Base-by-base conservation (phyloP, 371 early-diverging fungal genomes). In the Synchytrium microbalum region DNA sequence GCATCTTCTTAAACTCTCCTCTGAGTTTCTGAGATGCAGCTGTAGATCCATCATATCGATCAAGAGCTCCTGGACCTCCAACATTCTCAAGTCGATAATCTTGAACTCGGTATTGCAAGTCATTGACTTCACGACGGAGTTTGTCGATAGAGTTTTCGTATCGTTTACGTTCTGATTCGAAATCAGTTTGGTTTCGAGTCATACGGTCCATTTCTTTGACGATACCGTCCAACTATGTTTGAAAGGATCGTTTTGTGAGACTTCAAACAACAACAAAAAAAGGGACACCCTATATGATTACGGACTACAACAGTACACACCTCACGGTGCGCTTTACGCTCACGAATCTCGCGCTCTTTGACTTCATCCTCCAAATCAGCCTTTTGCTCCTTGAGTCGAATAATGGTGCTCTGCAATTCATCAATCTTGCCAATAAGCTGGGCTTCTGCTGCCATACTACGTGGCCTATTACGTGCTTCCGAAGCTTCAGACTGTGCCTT, bases 1-100 rank as follows among this genome's bases (percentile, higher is more conserved):
- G 66, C 58, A 71, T 31, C 58, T 68, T 68, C 26, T 70, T 60
- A 62, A 74, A 74, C 19, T 74, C 74, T 14, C 64, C 64, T 2
- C 74, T 64, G 53, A 74, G 65, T 32, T 56, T 67, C 52, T 64
- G 71, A 19, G 28, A 33, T 8, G n/a, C 46, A 3, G 62, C 53
- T 10, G 65, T 3, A 16, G 32, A 52, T 24, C 58, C 58, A 52
- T 67, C 70, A 24, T 70, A 65, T 23, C 46, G 46, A 55, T 65
- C 66, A 23, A 70, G 54, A 13, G 66, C 30, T 32, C 31, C 26
- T 10, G 60, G 24, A 23, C 25, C 31, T 38, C 23, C 23, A 51
- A 60, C 33, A 26, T 29, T n/a, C 5, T 60, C 60, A 32, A 60
- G 23, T 23, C 14, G 8, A 27, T 62, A 38, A 19, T 74, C 74